Evolutionary conservation across 2,329 filamentous ascomycete genomes (phyloP).

Genomic region (Reticulascus tulasneorum): DNA sequence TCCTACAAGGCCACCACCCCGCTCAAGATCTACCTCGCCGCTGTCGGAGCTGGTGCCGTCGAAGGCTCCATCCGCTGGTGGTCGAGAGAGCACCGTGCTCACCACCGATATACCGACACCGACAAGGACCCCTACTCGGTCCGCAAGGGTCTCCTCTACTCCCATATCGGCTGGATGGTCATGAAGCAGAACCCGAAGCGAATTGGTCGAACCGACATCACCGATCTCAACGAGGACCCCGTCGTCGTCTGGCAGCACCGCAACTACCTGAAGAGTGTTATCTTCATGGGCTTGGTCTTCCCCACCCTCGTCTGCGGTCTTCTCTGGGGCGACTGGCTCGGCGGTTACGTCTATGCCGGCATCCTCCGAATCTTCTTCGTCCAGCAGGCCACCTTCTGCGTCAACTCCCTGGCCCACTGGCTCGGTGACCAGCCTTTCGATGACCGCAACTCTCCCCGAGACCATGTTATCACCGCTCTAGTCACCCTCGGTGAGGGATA

Average conservation of each 20-base stretch:
- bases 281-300: constrained; percentile 73
- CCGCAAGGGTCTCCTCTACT: constrained; percentile 78
- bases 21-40: constrained; percentile 77
- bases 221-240: constrained; percentile 80
- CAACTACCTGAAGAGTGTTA: constrained; percentile 76
- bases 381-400: constrained; percentile 89
- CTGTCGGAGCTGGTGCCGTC: constrained; percentile 76
- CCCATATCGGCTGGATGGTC: constrained; percentile 84
- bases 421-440: constrained; percentile 90
- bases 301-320: constrained; percentile 73
- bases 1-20: constrained; percentile 75
- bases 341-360: constrained; percentile 80
- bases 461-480: constrained; percentile 81
- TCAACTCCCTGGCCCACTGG: constrained; percentile 89
- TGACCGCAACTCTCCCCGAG: constrained; percentile 85
- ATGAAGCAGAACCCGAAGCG: constrained; percentile 91
- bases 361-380: constrained; percentile 87
- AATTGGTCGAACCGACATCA: constrained; percentile 83
- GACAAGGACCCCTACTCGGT: constrained; percentile 91
- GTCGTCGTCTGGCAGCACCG: constrained; percentile 86
- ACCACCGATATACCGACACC: constrained; percentile 89
- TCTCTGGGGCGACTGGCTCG: constrained; percentile 75
- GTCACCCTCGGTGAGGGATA: constrained; percentile 86
- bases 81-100: constrained; percentile 80
- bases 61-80: constrained; percentile 88